Evolutionary conservation across 2,329 filamentous ascomycete species (phyloP).

Genomic region (Fusarium globosum): DNA sequence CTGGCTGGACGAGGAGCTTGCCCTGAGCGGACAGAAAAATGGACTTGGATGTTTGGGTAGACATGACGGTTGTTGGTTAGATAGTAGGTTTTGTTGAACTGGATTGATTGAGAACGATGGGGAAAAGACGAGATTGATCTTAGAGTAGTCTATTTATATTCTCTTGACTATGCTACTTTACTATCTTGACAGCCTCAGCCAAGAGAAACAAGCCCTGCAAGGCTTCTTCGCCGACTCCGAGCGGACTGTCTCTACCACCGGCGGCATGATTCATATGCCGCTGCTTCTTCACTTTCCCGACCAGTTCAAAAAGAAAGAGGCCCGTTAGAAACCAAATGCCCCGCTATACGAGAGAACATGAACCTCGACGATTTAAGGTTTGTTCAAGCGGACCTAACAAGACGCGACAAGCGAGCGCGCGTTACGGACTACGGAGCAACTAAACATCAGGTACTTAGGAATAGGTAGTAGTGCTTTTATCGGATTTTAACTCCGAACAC

Average conservation of each 20-base stretch:
- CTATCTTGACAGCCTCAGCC: neutral
- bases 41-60: neutral
- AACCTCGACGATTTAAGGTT: too few relatives aligned
- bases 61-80: neutral
- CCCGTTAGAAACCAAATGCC: too few relatives aligned
- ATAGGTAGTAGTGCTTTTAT: too few relatives aligned
- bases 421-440: too few relatives aligned
- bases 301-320: too few relatives aligned
- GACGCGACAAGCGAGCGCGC: too few relatives aligned
- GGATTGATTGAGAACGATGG: neutral
- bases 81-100: neutral
- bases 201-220: neutral
- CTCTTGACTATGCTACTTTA: neutral
- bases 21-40: neutral
- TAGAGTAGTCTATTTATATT: neutral
- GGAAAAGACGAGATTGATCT: neutral
- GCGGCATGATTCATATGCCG: neutral
- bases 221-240: rapidly evolving
- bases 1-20: neutral
- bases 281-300: neutral
- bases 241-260: neutral
- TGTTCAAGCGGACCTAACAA: too few relatives aligned
- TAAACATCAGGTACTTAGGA: too few relatives aligned
- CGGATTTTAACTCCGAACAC: too few relatives aligned
- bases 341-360: too few relatives aligned